phyloP scores from a whole-genome alignment of 176 grass and related monocot genomes.

The Avena insularis region DNA sequence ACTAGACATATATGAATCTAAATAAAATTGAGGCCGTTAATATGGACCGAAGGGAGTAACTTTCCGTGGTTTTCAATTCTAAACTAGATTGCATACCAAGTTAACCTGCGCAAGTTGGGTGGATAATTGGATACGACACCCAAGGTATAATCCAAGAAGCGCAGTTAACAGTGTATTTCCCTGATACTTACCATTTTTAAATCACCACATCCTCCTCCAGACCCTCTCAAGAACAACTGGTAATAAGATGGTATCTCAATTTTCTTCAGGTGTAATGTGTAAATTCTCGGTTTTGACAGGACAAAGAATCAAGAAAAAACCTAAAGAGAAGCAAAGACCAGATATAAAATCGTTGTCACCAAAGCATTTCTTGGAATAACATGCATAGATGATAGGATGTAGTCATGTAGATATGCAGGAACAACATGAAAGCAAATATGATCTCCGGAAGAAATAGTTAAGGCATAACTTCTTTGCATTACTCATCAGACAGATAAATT shows the following conservation, averaged over 20 bases:
- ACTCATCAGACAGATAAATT: neutral
- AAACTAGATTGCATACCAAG: no score
- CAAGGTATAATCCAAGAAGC: neutral
- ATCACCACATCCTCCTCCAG: neutral
- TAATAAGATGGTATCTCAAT: neutral
- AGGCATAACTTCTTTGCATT: neutral
- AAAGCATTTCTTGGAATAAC: neutral
- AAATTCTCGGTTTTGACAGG: neutral
- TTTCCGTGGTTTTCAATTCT: no score
- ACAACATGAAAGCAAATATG: neutral
- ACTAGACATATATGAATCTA: no score
- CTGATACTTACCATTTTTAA: neutral
- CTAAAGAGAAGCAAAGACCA: neutral
- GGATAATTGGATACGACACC: neutral
- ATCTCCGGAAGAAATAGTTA: neutral
- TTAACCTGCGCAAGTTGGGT: no score
- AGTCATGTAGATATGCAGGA: neutral
- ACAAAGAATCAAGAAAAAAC: neutral
- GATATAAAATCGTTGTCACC: neutral
- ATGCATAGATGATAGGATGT: neutral
- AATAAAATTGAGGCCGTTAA: no score
- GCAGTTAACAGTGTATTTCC: neutral
- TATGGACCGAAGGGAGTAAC: no score
- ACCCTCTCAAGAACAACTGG: neutral
- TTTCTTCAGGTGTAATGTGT: neutral